These are phyloP conservation scores for Avena atlantica DNA, from an alignment of 176 grass and related monocot genomes.

Conservation along the genomic window DNA sequence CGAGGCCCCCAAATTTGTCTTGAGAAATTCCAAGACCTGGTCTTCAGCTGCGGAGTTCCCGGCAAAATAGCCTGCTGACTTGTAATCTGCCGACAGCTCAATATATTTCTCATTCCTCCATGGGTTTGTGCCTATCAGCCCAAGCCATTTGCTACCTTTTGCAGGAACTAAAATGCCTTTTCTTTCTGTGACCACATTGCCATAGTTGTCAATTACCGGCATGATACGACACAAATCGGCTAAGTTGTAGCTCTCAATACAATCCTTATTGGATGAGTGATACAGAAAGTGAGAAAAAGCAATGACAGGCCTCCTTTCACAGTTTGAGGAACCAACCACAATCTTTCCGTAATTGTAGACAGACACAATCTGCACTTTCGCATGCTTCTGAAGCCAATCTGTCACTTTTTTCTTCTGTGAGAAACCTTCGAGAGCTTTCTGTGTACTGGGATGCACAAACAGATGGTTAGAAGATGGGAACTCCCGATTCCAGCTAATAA, in stretches of 20 bases:
- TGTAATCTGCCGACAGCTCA: slow-evolving; percentile 63
- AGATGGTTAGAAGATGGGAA: slow-evolving; percentile 46
- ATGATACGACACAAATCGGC: slow-evolving; percentile 13
- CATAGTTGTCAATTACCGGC: slow-evolving; percentile 60
- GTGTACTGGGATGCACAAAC: slow-evolving; percentile 50
- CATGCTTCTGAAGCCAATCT: slow-evolving; percentile 51
- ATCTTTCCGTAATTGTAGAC: slow-evolving; percentile 25
- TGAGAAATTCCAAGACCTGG: slow-evolving; percentile 49
- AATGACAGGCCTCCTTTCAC: slow-evolving; percentile 41
- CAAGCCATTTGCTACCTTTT: slow-evolving; percentile 70
- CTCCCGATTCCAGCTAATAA: slow-evolving; percentile 65
- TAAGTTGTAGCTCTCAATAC: slow-evolving; percentile 2
- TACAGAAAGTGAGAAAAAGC: slow-evolving; percentile 67
- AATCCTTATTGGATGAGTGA: slow-evolving; percentile 36
- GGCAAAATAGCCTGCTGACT: slow-evolving; percentile 35
- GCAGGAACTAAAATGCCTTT: slow-evolving; percentile 64
- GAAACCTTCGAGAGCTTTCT: slow-evolving; percentile 30
- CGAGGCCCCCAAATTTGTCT: slow-evolving; percentile 21
- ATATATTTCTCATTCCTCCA: slow-evolving; percentile 55
- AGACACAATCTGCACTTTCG: slow-evolving; percentile 48
- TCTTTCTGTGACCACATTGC: slow-evolving; percentile 16
- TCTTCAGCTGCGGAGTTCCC: slow-evolving; percentile 42
- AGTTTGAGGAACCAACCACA: slow-evolving; percentile 41
- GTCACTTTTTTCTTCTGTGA: neutral
- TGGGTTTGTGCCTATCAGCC: slow-evolving; percentile 67